Conservation (phyloP, 192 early-diverging fungal species). For the Chytriomyces confervae region DNA sequence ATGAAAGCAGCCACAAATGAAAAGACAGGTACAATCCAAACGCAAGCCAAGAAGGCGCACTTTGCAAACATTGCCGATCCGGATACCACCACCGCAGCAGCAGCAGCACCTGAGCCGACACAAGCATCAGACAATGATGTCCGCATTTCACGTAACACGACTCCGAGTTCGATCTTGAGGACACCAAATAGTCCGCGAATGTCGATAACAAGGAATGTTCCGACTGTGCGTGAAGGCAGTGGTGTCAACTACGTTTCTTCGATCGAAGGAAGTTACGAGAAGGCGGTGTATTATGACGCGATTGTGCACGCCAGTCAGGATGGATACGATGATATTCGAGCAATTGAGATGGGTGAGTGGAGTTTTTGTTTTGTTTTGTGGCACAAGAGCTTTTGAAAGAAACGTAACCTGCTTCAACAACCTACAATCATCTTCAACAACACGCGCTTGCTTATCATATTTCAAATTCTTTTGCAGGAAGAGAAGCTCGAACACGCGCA, state of each 20-base stretch:
- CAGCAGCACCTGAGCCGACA: too few relatives aligned
- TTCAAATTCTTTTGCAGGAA: constrained; percentile 1
- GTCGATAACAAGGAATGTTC: too few relatives aligned
- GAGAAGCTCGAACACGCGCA: constrained; percentile 15
- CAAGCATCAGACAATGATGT: too few relatives aligned
- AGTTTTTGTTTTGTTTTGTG: not conserved
- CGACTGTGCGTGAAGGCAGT: too few relatives aligned
- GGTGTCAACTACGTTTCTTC: not conserved
- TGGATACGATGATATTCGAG: constrained; percentile 21
- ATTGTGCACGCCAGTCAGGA: constrained; percentile 10
- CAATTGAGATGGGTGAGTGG: constrained; percentile 23
- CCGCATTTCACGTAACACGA: too few relatives aligned
- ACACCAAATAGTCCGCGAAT: too few relatives aligned
- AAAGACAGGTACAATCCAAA: too few relatives aligned
- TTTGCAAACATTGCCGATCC: too few relatives aligned
- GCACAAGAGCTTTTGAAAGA: not conserved
- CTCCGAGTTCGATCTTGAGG: too few relatives aligned
- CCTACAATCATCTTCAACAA: not conserved
- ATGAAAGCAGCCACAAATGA: too few relatives aligned
- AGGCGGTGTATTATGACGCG: constrained; percentile 30
- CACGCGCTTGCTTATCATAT: not conserved
- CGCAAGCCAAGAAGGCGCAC: too few relatives aligned
- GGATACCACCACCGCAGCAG: too few relatives aligned
- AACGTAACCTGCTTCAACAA: not conserved
- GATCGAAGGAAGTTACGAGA: constrained; percentile 10